Conservation (phyloP, 1,139 yeast genomes). For the Blastobotrys arbuscula region DNA sequence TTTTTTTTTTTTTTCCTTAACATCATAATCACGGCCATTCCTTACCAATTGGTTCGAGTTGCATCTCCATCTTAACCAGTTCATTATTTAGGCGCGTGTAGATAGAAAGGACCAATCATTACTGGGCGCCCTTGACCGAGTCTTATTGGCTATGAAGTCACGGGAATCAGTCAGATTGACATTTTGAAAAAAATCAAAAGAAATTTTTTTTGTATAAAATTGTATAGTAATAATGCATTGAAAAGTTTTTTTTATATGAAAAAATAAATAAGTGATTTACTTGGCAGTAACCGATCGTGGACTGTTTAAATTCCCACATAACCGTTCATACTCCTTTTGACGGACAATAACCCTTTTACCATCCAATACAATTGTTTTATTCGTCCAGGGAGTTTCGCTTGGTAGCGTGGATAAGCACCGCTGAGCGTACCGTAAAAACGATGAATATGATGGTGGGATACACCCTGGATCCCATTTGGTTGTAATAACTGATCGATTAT, state of each 20-base stretch:
- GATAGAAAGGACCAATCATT: constrained; percentile 23
- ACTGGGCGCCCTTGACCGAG: constrained; percentile 36
- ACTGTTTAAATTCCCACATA: not conserved
- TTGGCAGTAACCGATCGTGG: not conserved
- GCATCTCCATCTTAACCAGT: not conserved
- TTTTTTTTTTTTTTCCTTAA: constrained; percentile 9
- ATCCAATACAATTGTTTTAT: constrained; percentile 25
- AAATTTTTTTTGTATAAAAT: not conserved
- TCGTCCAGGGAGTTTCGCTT: constrained; percentile 32
- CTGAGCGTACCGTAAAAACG: constrained; percentile 29
- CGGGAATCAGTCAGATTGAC: constrained; percentile 36
- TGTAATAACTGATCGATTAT: constrained; percentile 10
- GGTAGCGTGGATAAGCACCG: constrained; percentile 31
- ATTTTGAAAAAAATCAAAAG: constrained; percentile 10
- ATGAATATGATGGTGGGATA: constrained; percentile 21
- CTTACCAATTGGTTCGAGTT: constrained; percentile 5
- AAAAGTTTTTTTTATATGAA: not conserved
- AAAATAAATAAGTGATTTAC: constrained; percentile 3
- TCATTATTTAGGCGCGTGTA: constrained; percentile 3
- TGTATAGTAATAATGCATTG: not conserved
- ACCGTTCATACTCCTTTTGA: constrained; percentile 12
- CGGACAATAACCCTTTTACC: constrained; percentile 26
- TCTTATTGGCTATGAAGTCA: constrained; percentile 23
- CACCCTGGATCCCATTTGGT: constrained; percentile 29
- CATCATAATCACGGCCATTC: constrained; percentile 11